These are phyloP conservation scores for Ogataea zsoltii DNA, from an alignment of 805 yeast species.

Conservation along the genomic window DNA sequence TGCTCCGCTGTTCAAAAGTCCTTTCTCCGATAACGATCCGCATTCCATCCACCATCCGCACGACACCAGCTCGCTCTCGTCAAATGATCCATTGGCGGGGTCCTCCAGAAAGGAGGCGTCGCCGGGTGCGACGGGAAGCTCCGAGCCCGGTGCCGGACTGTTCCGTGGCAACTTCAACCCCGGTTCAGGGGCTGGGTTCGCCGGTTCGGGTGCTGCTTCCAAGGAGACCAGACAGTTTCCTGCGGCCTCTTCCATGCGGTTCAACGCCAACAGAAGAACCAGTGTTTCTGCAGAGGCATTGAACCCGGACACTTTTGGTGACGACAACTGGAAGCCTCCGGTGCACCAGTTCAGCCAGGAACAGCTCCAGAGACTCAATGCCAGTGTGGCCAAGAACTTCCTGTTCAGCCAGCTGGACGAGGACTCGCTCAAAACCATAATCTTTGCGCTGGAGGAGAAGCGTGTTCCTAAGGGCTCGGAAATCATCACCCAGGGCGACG, in stretches of 20 bases:
- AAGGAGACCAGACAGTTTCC: slow-evolving; percentile 8
- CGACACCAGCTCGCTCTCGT: slow-evolving; percentile 16
- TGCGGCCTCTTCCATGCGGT: slow-evolving; percentile 50
- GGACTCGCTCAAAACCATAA: slow-evolving; percentile 72
- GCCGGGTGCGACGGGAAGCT: neutral
- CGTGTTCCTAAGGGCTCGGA: slow-evolving; percentile 56
- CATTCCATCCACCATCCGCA: slow-evolving; percentile 45
- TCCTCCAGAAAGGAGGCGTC: slow-evolving; percentile 4
- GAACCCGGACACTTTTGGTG: slow-evolving; percentile 68
- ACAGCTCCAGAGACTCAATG: slow-evolving; percentile 68
- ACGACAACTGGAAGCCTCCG: slow-evolving; percentile 74
- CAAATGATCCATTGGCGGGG: slow-evolving; percentile 1
- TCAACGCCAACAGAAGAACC: slow-evolving; percentile 81
- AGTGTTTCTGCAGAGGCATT: slow-evolving; percentile 89
- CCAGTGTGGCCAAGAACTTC: slow-evolving; percentile 77
- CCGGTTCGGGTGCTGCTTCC: neutral
- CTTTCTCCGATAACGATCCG: slow-evolving; percentile 66
- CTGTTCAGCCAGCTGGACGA: slow-evolving; percentile 81
- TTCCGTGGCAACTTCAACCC: slow-evolving; percentile 14
- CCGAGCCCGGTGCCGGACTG: slow-evolving; percentile 23
- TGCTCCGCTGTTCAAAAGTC: slow-evolving; percentile 50
- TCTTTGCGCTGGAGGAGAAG: slow-evolving; percentile 82
- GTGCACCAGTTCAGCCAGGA: slow-evolving; percentile 59
- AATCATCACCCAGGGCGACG: slow-evolving; percentile 88
- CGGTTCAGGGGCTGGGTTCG: slow-evolving; percentile 22